phyloP scores from a whole-genome alignment of 805 yeast genomes.

The Wickerhamomyces rabaulensis region DNA sequence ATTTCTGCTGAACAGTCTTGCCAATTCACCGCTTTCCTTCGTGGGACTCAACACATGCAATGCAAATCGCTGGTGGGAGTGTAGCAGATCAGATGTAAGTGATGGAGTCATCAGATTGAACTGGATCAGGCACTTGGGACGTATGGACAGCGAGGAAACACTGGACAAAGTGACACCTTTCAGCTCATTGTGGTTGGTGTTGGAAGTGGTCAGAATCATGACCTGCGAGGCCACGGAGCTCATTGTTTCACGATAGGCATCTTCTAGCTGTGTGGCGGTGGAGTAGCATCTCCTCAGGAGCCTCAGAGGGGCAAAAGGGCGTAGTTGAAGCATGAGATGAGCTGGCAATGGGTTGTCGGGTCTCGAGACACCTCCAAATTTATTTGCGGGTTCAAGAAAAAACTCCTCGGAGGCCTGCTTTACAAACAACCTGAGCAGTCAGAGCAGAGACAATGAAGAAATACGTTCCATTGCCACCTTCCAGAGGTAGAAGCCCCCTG shows the following conservation, averaged over 20 bases:
- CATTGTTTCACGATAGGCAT: slow-evolving; percentile 34
- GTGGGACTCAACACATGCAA: slow-evolving; percentile 72
- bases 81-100: slow-evolving; percentile 64
- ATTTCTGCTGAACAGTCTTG: slow-evolving; percentile 60
- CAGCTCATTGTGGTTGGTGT: slow-evolving; percentile 20
- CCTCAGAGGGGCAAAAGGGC: background rate
- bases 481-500: slow-evolving; percentile 7
- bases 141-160: slow-evolving; percentile 72
- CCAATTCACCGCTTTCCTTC: slow-evolving; percentile 46
- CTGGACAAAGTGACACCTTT: slow-evolving; percentile 87
- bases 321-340: background rate
- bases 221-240: slow-evolving; percentile 46
- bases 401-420: background rate
- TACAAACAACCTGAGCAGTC: too few species aligned
- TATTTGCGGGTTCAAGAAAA: background rate
- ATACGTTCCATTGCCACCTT: slow-evolving; percentile 9
- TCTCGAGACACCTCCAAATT: background rate
- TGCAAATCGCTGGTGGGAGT: slow-evolving; percentile 55
- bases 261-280: slow-evolving; percentile 2
- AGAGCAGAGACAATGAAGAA: too few species aligned
- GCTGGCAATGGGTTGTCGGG: too few species aligned
- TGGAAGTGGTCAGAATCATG: slow-evolving; percentile 54
- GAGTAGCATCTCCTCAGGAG: slow-evolving; percentile 10
- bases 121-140: slow-evolving; percentile 73
- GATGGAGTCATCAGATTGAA: slow-evolving; percentile 88